A percentile compares a stretch with the other conserved stretches of the same genome.
These are phyloP conservation scores for Trichoderma guizhouense DNA, from an alignment of 2,329 filamentous ascomycete species.

Conservation along the genomic window DNA sequence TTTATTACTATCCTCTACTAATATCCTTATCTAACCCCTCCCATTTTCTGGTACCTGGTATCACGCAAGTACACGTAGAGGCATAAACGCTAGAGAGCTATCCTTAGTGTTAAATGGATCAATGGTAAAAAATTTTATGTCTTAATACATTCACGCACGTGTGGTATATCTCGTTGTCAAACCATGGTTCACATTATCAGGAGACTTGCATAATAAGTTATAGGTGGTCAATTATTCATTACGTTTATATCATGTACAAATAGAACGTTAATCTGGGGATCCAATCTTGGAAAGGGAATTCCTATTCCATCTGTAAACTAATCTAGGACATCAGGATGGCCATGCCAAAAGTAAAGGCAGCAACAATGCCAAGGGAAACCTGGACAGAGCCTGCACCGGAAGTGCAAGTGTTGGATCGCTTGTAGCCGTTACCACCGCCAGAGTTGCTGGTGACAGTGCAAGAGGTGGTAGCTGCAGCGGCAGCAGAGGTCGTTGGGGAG, in stretches of 20 bases:
- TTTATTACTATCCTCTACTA: too few relatives aligned
- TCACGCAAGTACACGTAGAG: too few relatives aligned
- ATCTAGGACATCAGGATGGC: conserved; percentile 3
- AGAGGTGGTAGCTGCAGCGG: background rate
- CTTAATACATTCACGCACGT: background rate
- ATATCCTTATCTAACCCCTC: too few relatives aligned
- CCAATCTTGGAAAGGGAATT: background rate
- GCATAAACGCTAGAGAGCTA: too few relatives aligned
- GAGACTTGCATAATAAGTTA: background rate
- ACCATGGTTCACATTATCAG: background rate
- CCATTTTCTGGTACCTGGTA: too few relatives aligned
- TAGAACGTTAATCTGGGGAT: background rate
- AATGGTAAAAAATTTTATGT: too few relatives aligned
- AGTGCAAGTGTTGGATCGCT: conserved; percentile 1
- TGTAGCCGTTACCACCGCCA: background rate
- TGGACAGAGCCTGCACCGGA: conserved; percentile 7
- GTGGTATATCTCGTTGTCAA: background rate
- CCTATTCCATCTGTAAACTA: background rate
- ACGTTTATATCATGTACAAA: background rate
- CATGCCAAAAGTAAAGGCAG: conserved; percentile 11
- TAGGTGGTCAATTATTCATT: background rate
- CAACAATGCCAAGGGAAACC: conserved; percentile 6
- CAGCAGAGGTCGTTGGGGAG: background rate
- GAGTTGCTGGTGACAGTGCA: background rate
- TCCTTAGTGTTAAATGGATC: too few relatives aligned